These are phyloP conservation scores for Haplosporangium sp. DNA, from an alignment of 371 early-diverging fungal genomes.

Conservation along the genomic window DNA sequence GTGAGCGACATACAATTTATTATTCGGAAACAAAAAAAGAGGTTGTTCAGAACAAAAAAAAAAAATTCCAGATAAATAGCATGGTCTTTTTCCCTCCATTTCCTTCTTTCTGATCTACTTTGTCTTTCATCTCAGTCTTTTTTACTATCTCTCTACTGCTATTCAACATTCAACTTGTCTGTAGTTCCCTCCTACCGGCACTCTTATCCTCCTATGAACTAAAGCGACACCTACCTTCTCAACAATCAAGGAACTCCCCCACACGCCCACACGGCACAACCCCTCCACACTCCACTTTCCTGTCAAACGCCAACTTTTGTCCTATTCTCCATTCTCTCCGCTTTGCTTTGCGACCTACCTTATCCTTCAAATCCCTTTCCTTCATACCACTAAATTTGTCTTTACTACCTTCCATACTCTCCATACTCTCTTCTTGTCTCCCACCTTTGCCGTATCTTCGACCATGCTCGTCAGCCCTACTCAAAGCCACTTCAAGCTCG, in stretches of 20 bases:
- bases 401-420: not conserved
- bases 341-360: not conserved
- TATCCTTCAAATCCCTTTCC: not conserved
- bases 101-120: conserved; percentile 2
- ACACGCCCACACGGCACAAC: conserved; percentile 55
- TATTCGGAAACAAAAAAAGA: too few relatives aligned
- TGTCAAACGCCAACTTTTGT: too few relatives aligned
- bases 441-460: not conserved
- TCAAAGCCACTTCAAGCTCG: conserved; percentile 50
- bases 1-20: too few relatives aligned
- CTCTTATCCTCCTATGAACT: conserved; percentile 23
- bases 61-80: too few relatives aligned
- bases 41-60: too few relatives aligned
- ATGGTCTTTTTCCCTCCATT: not conserved
- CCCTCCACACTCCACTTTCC: not conserved
- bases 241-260: conserved; percentile 32
- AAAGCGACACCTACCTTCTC: conserved; percentile 15
- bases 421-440: not conserved
- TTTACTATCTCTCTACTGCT: too few relatives aligned
- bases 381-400: not conserved
- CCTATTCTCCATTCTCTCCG: not conserved
- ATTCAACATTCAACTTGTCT: not conserved
- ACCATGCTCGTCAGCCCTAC: conserved; percentile 46
- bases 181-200: conserved; percentile 32
- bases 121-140: not conserved